Evolutionary conservation across 352 stramenopile species (phyloP), one percentile per base, ranked within the genome.

Genomic region (Phytophthora vignae): DNA sequence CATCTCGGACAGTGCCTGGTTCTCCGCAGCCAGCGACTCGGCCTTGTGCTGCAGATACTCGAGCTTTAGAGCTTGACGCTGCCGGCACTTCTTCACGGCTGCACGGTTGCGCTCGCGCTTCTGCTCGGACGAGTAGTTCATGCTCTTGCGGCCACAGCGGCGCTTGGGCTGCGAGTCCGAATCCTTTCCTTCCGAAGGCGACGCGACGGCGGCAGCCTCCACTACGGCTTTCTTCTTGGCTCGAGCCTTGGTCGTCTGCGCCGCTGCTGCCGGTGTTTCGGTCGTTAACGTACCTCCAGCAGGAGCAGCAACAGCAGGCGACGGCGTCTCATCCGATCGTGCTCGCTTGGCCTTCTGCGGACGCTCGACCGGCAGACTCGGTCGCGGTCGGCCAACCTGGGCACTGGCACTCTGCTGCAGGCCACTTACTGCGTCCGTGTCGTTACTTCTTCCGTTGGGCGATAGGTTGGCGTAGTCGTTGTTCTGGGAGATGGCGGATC

Each of bases 121-220:
- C 48, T 95, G 83, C 59, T 93, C 85, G 0, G 84, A 93, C 31
- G 85, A 93, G 56, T 93, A 95, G 76, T 95, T 95, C 88, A 95
- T 95, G 61, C 83, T 93, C 76, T 95, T 95, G 50, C 88, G 84
- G 38, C 88, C 88, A 52, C 88, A 95, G 1, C 86, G 86, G 12
- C 86, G 83, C 66, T 94, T 94, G n/a, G 76, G 71, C 11, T 81
- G 73, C 2, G 17, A 40, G 17, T 72, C 66, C 1, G 10, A 33
- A 19, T 69, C 73, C 6, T 74, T 72, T 22, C 25, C 49, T 55
- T 65, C 62, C 0, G 49, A 49, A 17, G 46, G 46, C 5, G 46
- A 53, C n/a, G 54, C 19, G 17, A 38, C 29, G 14, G 31, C 31
- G 42, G 42, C 55, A 15, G 57, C 17, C 38, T 54, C 27, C 56